These are phyloP conservation scores for Xerocomus tenax DNA, from an alignment of 1,284 basidiomycete species.

Conservation along the genomic window DNA sequence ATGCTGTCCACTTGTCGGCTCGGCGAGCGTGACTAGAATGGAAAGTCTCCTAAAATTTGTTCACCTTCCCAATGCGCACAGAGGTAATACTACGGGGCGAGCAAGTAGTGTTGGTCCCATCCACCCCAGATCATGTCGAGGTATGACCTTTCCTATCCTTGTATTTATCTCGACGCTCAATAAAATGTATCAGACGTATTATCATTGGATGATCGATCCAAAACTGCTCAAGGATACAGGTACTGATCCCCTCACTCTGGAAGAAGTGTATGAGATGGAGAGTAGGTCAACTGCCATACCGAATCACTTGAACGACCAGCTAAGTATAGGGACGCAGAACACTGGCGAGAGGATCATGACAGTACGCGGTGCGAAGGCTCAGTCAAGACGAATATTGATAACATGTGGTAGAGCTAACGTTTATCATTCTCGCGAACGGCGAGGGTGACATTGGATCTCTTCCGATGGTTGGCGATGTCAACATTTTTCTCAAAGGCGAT, in stretches of 20 bases:
- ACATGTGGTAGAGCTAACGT: slow-evolving; percentile 67
- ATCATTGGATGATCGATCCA: slow-evolving; percentile 83
- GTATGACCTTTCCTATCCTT: slow-evolving; percentile 27
- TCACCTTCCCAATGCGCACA: slow-evolving; percentile 15
- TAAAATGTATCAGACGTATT: slow-evolving; percentile 55
- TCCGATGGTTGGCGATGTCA: slow-evolving; percentile 88
- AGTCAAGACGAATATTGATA: background rate
- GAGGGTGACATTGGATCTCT: slow-evolving; percentile 38
- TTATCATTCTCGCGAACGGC: slow-evolving; percentile 65
- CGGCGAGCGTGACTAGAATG: slow-evolving; percentile 12
- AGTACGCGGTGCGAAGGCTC: slow-evolving; percentile 38
- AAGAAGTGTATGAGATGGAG: slow-evolving; percentile 91
- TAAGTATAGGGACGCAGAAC: slow-evolving; percentile 38
- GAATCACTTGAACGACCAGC: background rate
- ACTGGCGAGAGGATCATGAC: slow-evolving; percentile 84
- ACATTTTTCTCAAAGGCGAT: slow-evolving; percentile 71
- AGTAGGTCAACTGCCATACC: slow-evolving; percentile 40
- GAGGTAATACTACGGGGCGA: slow-evolving; percentile 49
- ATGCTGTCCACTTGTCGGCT: slow-evolving; percentile 1
- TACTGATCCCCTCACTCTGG: slow-evolving; percentile 74
- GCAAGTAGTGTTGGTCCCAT: slow-evolving; percentile 66
- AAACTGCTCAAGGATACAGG: slow-evolving; percentile 75
- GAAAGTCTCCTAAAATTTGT: slow-evolving; percentile 15
- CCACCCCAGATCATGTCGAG: slow-evolving; percentile 57
- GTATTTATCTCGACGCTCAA: background rate